Evolutionary conservation across 2,329 filamentous ascomycete genomes (phyloP), one percentile per base, ranked within the genome.

Genomic region (Pseudocercospora fijiensis): DNA sequence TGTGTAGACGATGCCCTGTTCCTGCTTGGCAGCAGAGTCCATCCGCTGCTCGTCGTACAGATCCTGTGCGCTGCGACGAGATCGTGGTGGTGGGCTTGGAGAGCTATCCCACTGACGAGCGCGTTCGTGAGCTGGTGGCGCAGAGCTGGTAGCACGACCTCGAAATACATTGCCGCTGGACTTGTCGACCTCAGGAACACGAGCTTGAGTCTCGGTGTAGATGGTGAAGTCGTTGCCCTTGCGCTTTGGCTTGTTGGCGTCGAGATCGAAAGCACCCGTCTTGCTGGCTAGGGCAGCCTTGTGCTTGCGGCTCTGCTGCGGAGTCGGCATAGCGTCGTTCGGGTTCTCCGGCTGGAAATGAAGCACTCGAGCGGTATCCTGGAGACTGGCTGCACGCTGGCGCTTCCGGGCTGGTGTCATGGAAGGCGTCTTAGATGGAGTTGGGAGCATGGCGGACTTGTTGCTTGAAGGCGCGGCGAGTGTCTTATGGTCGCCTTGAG

Each of bases 151-250:
- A 47, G 65, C 56, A 33, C 58, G 62, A 33, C 61, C 68, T 30
- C 57, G 62, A 75, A 94, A 95, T 0, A 90, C 90, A 73, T 94
- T 95, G 26, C 88, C 86, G 6, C 81, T 78, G 68, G 83, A 86
- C n/a, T 78, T 75, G 70, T 92, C 90, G 47, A 86, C 79, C 67
- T 87, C 84, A 20, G 91, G 91, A 47, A 92, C 77, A 52, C 84
- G 83, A 69, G 96, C 92, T 67, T 92, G 88, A 0, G 90, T 86
- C 75, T 95, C 90, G 45, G 89, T 92, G 74, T 87, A 94, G 72
- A 94, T 91, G 67, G 85, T 49, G 33, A 69, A 65, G 53, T 58
- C 76, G 60, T 79, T 75, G 4, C 65, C 68, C 24, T 64, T 69
- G 37, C 58, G 61, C n/a, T 81, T 66, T 22, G 57, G 61, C 7